Percentiles rank a stretch among this genome's conserved stretches.
phyloP scores from a whole-genome alignment of 306 rosid genomes.

The Prunus mume region DNA sequence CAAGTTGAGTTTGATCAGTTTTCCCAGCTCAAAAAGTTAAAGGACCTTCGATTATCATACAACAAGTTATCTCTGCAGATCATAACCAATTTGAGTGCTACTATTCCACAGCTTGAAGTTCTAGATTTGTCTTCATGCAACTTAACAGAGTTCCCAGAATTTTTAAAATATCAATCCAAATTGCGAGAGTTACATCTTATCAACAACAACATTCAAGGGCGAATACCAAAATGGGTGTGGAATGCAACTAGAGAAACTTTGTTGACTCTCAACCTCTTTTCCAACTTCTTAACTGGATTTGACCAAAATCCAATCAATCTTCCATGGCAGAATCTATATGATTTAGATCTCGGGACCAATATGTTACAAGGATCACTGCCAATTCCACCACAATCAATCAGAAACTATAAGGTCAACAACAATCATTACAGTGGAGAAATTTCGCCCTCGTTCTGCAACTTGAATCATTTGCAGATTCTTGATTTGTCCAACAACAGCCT shows the following conservation, averaged over 20 bases:
- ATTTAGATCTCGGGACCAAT: not conserved
- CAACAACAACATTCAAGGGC: conserved; percentile 28
- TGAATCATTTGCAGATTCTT: not conserved
- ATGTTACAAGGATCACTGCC: conserved; percentile 18
- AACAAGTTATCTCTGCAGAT: no score
- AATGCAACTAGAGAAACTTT: no score
- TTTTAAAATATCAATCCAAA: conserved; percentile 11
- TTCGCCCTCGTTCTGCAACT: not conserved
- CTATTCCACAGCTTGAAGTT: no score
- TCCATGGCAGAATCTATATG: no score
- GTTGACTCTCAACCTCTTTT: rapidly evolving
- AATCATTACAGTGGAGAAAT: not conserved
- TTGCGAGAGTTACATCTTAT: not conserved
- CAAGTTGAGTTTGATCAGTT: conserved; percentile 14
- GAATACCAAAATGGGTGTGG: not conserved
- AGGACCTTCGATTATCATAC: no score
- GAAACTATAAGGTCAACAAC: rapidly evolving
- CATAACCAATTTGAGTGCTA: no score
- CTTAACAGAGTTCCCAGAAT: conserved; percentile 16
- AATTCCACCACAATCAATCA: not conserved
- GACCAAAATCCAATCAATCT: no score
- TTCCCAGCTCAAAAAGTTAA: not conserved
- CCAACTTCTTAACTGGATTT: no score
- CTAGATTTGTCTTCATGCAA: not conserved
- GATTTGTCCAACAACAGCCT: no score